Percentiles rank a stretch among this genome's conserved stretches.
phyloP scores from a whole-genome alignment of 2,329 filamentous ascomycete genomes.

The Lecanicillium sp. region DNA sequence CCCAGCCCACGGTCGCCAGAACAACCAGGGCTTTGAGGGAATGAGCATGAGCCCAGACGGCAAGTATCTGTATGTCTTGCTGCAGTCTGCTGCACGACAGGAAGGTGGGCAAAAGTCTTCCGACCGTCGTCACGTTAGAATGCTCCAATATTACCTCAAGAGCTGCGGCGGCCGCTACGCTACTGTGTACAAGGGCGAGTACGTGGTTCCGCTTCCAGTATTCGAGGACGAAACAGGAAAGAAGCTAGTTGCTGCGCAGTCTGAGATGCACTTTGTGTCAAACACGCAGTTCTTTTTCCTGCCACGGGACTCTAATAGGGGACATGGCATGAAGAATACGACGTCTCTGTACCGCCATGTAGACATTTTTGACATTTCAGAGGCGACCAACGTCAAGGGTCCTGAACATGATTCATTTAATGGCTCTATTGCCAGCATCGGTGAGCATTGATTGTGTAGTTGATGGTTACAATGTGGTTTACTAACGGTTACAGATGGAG shows the following conservation, averaged over 20 bases:
- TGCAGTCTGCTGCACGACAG: conserved; percentile 51
- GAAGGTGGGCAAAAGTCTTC: conserved; percentile 16
- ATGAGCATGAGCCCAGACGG: conserved; percentile 55
- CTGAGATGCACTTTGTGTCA: conserved; percentile 57
- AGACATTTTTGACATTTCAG: conserved; percentile 58
- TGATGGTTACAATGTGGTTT: neutral
- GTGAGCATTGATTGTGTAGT: neutral
- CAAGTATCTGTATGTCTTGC: conserved; percentile 53
- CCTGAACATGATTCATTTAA: conserved; percentile 25
- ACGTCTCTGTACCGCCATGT: conserved; percentile 57
- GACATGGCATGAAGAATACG: conserved; percentile 44
- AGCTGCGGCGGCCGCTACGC: conserved; percentile 14
- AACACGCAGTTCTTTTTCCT: conserved; percentile 59
- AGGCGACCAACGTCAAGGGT: conserved; percentile 52
- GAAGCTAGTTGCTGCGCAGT: conserved; percentile 53
- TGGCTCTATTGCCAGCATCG: conserved; percentile 14
- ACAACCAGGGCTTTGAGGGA: conserved; percentile 71
- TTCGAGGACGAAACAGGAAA: conserved; percentile 43
- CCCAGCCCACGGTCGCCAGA: conserved; percentile 53
- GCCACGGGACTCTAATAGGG: conserved; percentile 52
- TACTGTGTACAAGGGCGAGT: conserved; percentile 48
- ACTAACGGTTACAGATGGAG: conserved; percentile 29
- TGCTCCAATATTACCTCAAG: conserved; percentile 57
- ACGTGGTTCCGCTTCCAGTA: conserved; percentile 56
- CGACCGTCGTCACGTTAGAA: conserved; percentile 47